Evolutionary conservation across 257 asterid genomes (phyloP).

Genomic region (Nicotiana tabacum): DNA sequence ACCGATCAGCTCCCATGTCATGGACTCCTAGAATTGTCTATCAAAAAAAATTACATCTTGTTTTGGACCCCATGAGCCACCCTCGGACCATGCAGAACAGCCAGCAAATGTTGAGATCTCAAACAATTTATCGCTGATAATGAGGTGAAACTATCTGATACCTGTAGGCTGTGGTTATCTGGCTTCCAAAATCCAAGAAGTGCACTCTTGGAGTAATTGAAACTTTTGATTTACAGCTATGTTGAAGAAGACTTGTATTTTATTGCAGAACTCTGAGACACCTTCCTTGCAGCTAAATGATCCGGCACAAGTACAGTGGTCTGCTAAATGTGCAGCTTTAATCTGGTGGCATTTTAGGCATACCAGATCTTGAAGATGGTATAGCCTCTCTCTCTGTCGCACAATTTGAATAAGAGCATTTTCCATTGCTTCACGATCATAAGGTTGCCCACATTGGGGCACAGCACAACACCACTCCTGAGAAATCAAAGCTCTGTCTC

Average conservation of each 20-base stretch:
- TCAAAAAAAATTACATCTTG: neutral
- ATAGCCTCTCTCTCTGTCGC: slow-evolving; percentile 80
- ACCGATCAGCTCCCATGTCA: neutral
- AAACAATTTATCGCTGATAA: neutral
- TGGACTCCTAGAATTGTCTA: neutral
- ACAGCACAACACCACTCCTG: slow-evolving; percentile 82
- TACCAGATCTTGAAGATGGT: slow-evolving; percentile 87
- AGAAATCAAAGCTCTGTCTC: slow-evolving; percentile 48
- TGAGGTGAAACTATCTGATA: neutral
- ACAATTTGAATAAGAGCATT: slow-evolving; percentile 73
- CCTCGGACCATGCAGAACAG: neutral
- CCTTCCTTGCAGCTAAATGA: slow-evolving; percentile 78
- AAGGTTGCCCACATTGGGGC: slow-evolving; percentile 86
- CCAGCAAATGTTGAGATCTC: neutral
- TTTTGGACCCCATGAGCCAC: neutral
- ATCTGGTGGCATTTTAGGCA: slow-evolving; percentile 85
- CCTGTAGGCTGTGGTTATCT: neutral
- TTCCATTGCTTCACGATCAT: slow-evolving; percentile 78
- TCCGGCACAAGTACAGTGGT: slow-evolving; percentile 83
- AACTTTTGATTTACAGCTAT: slow-evolving; percentile 70
- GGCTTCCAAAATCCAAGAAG: slow-evolving; percentile 67
- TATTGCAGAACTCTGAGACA: slow-evolving; percentile 45
- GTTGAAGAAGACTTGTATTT: slow-evolving; percentile 60
- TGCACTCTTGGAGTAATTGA: slow-evolving; percentile 68
- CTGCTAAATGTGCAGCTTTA: slow-evolving; percentile 81